Conservation (phyloP, 495 filamentous ascomycete genomes). For the Parathielavia appendiculata region DNA sequence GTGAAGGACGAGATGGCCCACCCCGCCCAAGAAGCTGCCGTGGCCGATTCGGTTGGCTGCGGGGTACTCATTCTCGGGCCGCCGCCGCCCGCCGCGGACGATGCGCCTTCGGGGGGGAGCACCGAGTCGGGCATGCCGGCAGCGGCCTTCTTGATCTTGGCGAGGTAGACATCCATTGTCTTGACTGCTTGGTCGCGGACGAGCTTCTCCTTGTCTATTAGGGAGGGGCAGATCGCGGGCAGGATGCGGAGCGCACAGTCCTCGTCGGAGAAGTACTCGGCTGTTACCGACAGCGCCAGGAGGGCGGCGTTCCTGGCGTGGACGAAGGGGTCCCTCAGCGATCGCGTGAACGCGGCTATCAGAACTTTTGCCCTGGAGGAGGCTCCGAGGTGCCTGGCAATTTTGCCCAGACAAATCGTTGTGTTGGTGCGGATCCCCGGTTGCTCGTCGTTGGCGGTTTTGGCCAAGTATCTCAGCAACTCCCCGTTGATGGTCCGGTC, state of each 20-base stretch:
- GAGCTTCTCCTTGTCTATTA: conserved; percentile 86
- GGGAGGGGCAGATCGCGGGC: conserved; percentile 70
- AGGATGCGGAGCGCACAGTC: conserved; percentile 82
- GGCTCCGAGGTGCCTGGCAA: conserved; percentile 78
- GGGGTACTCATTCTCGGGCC: conserved; percentile 69
- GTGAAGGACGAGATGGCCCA: conserved; percentile 99
- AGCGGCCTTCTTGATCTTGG: conserved; percentile 72
- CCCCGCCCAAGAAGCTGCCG: conserved; percentile 65
- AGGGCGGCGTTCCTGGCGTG: conserved; percentile 87
- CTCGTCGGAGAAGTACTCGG: conserved; percentile 81
- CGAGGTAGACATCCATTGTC: conserved; percentile 82
- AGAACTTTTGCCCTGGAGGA: conserved; percentile 83
- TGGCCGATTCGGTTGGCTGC: conserved; percentile 49
- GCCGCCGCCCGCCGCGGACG: conserved; percentile 30
- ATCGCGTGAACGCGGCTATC: conserved; percentile 81
- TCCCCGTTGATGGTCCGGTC: conserved; percentile 93
- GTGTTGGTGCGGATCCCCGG: conserved; percentile 97
- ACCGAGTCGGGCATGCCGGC: conserved; percentile 75
- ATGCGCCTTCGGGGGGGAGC: conserved; percentile 47
- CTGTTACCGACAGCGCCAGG: conserved; percentile 76
- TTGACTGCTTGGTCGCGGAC: conserved; percentile 88
- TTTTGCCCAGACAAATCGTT: conserved; percentile 93
- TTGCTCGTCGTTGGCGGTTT: conserved; percentile 95
- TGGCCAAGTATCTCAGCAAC: conserved; percentile 81
- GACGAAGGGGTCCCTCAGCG: conserved; percentile 87